Conservation (phyloP, 1,139 yeast genomes). For the Candida neerlandica region DNA sequence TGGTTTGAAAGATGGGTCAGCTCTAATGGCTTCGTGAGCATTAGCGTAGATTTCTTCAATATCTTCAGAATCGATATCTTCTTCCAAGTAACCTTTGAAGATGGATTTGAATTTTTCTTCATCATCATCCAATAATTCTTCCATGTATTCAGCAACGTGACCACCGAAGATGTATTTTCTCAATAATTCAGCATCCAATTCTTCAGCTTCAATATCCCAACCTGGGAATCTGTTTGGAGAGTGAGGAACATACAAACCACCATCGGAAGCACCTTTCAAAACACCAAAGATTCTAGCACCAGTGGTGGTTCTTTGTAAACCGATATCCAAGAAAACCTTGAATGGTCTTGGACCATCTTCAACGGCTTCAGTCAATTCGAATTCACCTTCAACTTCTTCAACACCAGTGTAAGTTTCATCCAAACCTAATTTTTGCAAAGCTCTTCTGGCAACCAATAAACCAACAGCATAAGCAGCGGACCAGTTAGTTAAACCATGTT, state of each 20-base stretch:
- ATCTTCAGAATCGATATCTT: conserved; percentile 96
- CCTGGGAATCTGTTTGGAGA: conserved; percentile 99
- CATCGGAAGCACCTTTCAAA: conserved; percentile 99
- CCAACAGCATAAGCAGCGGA: conserved; percentile 99
- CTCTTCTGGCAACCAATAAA: conserved; percentile 98
- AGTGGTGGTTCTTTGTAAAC: conserved; percentile 99
- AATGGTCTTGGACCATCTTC: conserved; percentile 99
- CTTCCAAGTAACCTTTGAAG: conserved; percentile 96
- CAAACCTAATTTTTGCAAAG: conserved; percentile 95
- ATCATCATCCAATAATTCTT: conserved; percentile 99
- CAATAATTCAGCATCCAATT: conserved; percentile 95
- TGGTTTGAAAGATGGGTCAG: conserved; percentile 89
- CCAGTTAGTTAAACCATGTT: conserved; percentile 99
- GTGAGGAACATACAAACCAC: conserved; percentile 99
- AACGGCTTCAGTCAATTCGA: conserved; percentile 96
- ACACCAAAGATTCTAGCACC: conserved; percentile 99
- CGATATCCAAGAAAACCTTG: conserved; percentile 99
- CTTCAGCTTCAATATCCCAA: conserved; percentile 98
- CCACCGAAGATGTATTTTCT: conserved; percentile 99
- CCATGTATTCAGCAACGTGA: conserved; percentile 99
- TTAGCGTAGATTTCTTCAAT: conserved; percentile 92
- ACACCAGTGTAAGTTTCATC: conserved; percentile 99
- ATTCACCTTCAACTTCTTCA: conserved; percentile 99
- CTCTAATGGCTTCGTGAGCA: conserved; percentile 97
- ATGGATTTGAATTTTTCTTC: conserved; percentile 98